A percentile compares a stretch with the other conserved stretches of the same genome.
Conservation (phyloP, 2,329 filamentous ascomycete species). For the Cordyceps cicadae region DNA sequence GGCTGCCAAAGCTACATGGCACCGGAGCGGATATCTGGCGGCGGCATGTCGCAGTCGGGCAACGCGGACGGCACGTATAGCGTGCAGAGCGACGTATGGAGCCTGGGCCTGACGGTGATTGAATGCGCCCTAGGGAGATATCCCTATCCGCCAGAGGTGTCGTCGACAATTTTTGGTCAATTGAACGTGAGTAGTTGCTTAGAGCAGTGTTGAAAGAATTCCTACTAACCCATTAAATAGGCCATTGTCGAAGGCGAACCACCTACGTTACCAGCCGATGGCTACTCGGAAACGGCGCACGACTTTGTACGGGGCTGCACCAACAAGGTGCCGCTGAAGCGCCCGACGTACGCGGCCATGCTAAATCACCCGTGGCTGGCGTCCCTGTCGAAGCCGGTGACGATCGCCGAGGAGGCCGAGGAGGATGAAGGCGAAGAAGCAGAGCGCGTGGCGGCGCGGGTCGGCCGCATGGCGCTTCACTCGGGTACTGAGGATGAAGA, state of each 20-base stretch:
- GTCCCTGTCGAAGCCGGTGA: constrained; percentile 65
- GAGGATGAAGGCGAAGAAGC: constrained; percentile 54
- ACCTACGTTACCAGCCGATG: constrained; percentile 70
- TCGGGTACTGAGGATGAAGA: constrained; percentile 58
- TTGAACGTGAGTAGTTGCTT: constrained; percentile 64
- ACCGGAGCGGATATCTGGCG: constrained; percentile 86
- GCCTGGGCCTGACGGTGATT: constrained; percentile 84
- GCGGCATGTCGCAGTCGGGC: constrained; percentile 63
- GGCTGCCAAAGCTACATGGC: constrained; percentile 99
- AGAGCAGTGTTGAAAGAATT: background rate
- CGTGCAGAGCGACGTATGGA: constrained; percentile 98
- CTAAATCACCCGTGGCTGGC: constrained; percentile 84
- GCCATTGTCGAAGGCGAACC: constrained; percentile 98
- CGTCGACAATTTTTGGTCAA: constrained; percentile 97
- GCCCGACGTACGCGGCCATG: constrained; percentile 90
- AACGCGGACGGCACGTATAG: constrained; percentile 80
- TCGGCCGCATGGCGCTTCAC: constrained; percentile 36
- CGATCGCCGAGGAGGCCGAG: constrained; percentile 62
- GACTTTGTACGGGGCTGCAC: constrained; percentile 86
- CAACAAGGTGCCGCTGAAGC: constrained; percentile 82
- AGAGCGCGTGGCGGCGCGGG: constrained; percentile 32
- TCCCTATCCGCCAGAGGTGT: constrained; percentile 94
- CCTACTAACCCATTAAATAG: constrained; percentile 37
- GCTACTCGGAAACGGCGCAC: constrained; percentile 69
- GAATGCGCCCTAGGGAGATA: constrained; percentile 93